phyloP scores from a whole-genome alignment of 2,329 filamentous ascomycete genomes.

The Colletotrichum karsti region DNA sequence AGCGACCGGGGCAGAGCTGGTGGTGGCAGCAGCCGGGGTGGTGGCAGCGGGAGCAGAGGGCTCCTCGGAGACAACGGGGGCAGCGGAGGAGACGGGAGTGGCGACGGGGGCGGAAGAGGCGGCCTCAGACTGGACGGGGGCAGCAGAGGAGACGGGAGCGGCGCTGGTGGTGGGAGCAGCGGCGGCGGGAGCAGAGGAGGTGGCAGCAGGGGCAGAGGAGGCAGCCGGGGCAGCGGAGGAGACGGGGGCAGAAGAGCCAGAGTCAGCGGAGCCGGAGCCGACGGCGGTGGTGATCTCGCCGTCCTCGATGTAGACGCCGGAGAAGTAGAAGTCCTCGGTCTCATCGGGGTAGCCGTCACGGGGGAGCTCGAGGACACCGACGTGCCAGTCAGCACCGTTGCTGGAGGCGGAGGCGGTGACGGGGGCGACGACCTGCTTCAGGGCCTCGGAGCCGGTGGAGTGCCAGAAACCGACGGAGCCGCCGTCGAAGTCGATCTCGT shows the following conservation, averaged over 20 bases:
- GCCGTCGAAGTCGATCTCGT: conserved; percentile 74
- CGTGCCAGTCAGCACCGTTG: conserved; percentile 77
- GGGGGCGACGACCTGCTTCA: conserved; percentile 67
- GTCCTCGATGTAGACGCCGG: conserved; percentile 74
- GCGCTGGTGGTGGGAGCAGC: conserved; percentile 6
- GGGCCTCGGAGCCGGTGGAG: conserved; percentile 66
- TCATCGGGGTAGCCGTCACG: conserved; percentile 60
- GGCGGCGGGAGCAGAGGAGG: conserved; percentile 4
- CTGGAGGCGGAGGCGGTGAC: conserved; percentile 68
- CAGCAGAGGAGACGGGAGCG: conserved; percentile 3
- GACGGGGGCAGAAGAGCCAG: background rate
- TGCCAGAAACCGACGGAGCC: conserved; percentile 75
- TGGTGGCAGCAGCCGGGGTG: conserved; percentile 10
- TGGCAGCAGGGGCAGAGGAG: conserved; percentile 3
- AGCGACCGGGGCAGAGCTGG: conserved; percentile 10
- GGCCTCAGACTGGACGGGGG: background rate
- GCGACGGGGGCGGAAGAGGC: conserved; percentile 14
- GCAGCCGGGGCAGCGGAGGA: background rate
- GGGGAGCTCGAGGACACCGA: conserved; percentile 75
- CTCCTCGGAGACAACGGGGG: conserved; percentile 17
- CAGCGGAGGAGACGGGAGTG: conserved; percentile 5
- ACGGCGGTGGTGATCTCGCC: conserved; percentile 40
- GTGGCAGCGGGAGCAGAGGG: conserved; percentile 18
- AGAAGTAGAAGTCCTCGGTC: conserved; percentile 76
- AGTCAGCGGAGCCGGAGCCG: conserved; percentile 15